These are phyloP conservation scores for Penicillium coffeae DNA, from an alignment of 495 filamentous ascomycete species.

Conservation along the genomic window DNA sequence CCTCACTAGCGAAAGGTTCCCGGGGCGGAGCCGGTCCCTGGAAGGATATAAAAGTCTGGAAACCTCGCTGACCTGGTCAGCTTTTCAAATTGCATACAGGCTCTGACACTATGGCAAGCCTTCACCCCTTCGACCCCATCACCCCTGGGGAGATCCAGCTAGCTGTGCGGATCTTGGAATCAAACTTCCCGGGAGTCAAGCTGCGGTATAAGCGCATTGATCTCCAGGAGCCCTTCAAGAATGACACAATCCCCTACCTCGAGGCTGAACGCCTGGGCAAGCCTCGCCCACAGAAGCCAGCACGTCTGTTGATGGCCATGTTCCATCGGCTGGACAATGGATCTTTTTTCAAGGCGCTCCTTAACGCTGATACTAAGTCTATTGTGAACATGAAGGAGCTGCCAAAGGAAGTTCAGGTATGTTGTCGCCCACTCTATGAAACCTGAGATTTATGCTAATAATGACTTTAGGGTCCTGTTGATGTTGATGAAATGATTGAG, in stretches of 20 bases:
- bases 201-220: slow-evolving; percentile 46
- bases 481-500: slow-evolving; percentile 40
- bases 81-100: background rate
- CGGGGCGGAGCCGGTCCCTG: slow-evolving; percentile 2
- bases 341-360: slow-evolving; percentile 38
- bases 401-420: slow-evolving; percentile 37
- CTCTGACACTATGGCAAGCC: slow-evolving; percentile 18
- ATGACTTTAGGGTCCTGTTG: slow-evolving; percentile 28
- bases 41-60: slow-evolving; percentile 9
- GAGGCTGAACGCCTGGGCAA: slow-evolving; percentile 36
- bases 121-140: slow-evolving; percentile 44
- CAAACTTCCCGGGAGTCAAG: slow-evolving; percentile 36
- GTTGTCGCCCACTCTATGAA: background rate
- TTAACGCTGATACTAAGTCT: slow-evolving; percentile 40
- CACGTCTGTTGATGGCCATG: slow-evolving; percentile 36
- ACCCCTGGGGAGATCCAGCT: slow-evolving; percentile 41
- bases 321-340: slow-evolving; percentile 42
- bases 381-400: slow-evolving; percentile 38
- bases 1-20: slow-evolving; percentile 19
- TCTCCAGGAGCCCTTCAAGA: slow-evolving; percentile 40
- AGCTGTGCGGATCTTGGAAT: slow-evolving; percentile 35
- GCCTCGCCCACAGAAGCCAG: slow-evolving; percentile 31
- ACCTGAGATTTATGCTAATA: background rate
- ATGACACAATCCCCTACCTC: slow-evolving; percentile 39
- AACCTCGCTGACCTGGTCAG: background rate